These are phyloP conservation scores for Trichoderma sp. DNA, from an alignment of 2,329 filamentous ascomycete genomes.

Conservation along the genomic window DNA sequence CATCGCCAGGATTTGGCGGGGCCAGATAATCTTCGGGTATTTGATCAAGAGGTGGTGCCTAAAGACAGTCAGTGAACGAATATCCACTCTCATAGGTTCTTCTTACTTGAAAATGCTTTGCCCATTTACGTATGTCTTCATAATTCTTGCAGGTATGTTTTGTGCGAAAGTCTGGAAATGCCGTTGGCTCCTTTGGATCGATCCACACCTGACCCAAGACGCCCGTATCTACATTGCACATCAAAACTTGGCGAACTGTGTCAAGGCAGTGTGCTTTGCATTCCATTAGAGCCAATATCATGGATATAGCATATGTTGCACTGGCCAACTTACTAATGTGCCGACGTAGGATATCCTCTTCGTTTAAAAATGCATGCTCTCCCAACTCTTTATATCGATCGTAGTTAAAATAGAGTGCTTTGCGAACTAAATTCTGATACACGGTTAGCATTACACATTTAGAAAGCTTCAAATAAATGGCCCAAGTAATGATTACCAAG, in stretches of 20 bases:
- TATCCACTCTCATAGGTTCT: not conserved
- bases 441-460: not conserved
- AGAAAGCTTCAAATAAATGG: not conserved
- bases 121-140: slow-evolving; percentile 55
- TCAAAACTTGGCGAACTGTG: slow-evolving; percentile 61
- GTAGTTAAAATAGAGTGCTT: slow-evolving; percentile 61
- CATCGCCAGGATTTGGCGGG: slow-evolving; percentile 22
- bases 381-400: slow-evolving; percentile 55
- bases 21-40: slow-evolving; percentile 31
- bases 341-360: slow-evolving; percentile 53
- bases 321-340: slow-evolving; percentile 56
- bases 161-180: slow-evolving; percentile 65
- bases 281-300: not conserved
- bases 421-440: slow-evolving; percentile 56
- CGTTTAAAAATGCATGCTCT: slow-evolving; percentile 57
- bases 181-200: slow-evolving; percentile 44
- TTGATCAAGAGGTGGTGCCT: slow-evolving; percentile 29
- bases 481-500: slow-evolving; percentile 42
- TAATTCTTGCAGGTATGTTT: slow-evolving; percentile 61
- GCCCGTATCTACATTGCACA: slow-evolving; percentile 63
- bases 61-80: not conserved
- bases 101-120: slow-evolving; percentile 51
- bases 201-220: slow-evolving; percentile 65
- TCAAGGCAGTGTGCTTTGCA: slow-evolving; percentile 56
- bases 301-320: not conserved